These are phyloP conservation scores for Penicillium simplicissimum DNA, from an alignment of 495 filamentous ascomycete species.

Conservation along the genomic window DNA sequence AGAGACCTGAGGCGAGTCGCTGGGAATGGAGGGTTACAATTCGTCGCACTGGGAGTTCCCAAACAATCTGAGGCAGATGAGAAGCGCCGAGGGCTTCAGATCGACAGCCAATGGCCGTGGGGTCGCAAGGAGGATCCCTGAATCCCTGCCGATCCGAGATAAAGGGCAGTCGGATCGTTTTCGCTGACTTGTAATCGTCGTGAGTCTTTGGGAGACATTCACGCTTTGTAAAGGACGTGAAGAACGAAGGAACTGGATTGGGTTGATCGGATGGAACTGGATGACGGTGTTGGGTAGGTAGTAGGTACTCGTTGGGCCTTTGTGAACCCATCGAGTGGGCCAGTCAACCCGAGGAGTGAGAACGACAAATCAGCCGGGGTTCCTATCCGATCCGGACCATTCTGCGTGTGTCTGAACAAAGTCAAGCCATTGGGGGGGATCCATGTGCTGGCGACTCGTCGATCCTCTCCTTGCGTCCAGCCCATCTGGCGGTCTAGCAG, in stretches of 20 bases:
- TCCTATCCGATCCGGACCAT: constrained; percentile 18
- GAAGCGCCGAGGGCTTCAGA: constrained; percentile 35
- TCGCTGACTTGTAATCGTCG: background rate
- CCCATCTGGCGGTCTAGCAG: constrained; percentile 31
- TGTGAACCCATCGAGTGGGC: constrained; percentile 20
- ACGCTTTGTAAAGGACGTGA: background rate
- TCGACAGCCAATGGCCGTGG: constrained; percentile 24
- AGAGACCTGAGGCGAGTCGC: constrained; percentile 12
- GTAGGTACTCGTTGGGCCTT: background rate
- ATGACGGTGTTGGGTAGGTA: background rate
- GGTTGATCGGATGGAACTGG: constrained; percentile 4
- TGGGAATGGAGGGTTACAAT: constrained; percentile 23
- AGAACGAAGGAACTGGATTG: constrained; percentile 8
- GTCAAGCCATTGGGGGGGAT: constrained; percentile 14
- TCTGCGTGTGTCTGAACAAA: constrained; percentile 21
- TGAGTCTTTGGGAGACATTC: background rate
- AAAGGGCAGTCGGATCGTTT: background rate
- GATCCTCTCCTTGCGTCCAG: constrained; percentile 27
- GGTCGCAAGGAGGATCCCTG: constrained; percentile 23
- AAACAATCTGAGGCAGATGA: constrained; percentile 30
- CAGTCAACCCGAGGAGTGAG: background rate
- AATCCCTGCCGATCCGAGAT: constrained; percentile 23
- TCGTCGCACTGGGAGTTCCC: constrained; percentile 22
- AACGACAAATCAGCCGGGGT: constrained; percentile 20
- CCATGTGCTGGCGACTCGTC: constrained; percentile 26